Evolutionary conservation across 2,329 filamentous ascomycete species (phyloP).

Genomic region (Penicillium occitanis): DNA sequence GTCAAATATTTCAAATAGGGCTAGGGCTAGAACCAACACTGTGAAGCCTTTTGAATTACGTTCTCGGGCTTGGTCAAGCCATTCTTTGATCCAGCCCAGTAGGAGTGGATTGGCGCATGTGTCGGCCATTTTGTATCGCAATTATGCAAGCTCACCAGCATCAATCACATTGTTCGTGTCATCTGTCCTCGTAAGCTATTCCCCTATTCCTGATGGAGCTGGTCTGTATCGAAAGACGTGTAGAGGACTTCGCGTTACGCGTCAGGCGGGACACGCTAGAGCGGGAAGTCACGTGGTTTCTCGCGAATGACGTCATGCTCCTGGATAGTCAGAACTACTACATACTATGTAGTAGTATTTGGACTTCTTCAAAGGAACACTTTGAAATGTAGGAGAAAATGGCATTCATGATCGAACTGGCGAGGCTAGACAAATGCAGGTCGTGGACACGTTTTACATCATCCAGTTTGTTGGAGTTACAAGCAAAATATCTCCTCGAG

Average conservation of each 20-base stretch:
- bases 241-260: neutral
- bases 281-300: neutral
- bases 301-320: neutral
- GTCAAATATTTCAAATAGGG: neutral
- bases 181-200: neutral
- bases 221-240: neutral
- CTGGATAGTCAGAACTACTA: neutral
- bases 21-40: conserved; percentile 37
- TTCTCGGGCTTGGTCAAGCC: conserved; percentile 68
- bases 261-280: neutral
- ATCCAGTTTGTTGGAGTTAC: neutral
- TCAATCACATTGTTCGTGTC: neutral
- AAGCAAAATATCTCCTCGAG: neutral
- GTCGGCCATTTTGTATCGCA: conserved; percentile 33
- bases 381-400: neutral
- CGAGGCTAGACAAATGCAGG: neutral
- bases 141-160: neutral
- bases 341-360: neutral
- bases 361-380: neutral
- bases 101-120: conserved; percentile 68
- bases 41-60: conserved; percentile 68
- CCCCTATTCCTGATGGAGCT: neutral
- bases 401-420: neutral
- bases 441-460: neutral
- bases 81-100: conserved; percentile 73